Evolutionary conservation across 2,329 filamentous ascomycete genomes (phyloP), one percentile per base, ranked within the genome.

Genomic region (Graphiopsis chlorocephala): DNA sequence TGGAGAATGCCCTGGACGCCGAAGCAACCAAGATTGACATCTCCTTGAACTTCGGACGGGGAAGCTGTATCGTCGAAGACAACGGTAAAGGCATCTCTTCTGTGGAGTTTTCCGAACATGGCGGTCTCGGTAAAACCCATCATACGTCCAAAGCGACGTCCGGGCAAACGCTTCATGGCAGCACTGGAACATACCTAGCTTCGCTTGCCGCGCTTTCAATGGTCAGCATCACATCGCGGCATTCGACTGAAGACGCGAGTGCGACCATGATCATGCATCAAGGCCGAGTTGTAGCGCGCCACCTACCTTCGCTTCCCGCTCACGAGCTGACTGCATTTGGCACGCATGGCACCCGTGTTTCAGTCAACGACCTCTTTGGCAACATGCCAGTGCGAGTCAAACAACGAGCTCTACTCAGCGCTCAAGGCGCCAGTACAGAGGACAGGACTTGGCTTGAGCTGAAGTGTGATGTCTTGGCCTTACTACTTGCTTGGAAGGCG

Each of bases 1-100:
- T 96, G 28, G 87, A 90, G 75, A 99, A 99, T 75, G 87, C 92
- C 0, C 82, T 99, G 14, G 95, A 99, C 80, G 92, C 93, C 4
- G 80, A 81, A 53, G 89, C 93, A 17, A 84, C 82, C 35, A 90
- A 84, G 63, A 79, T 97, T 67, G 85, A 85, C 61, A 81, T 96
- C 63, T 84, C 83, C 0, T 81, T 97, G 25, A 90, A 97, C 77
- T 92, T 92, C 74, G 76, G 78, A 61, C 87, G 89, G 26, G 94
- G 93, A 5, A 87, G 85, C 69, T 97, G 93, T 76, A 82, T 84
- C 0, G 85, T 97, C 5, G 90, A 96, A 72, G 95, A 99, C 74
- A 85, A 98, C 77, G 95, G 95, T 1, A 64, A 81, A 17, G 95
- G 95, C 0, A 96, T 99, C 53, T 75, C 81, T 1, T 86, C 90